phyloP scores from a whole-genome alignment of 2,329 filamentous ascomycete species.

The Cercospora nicotianae region DNA sequence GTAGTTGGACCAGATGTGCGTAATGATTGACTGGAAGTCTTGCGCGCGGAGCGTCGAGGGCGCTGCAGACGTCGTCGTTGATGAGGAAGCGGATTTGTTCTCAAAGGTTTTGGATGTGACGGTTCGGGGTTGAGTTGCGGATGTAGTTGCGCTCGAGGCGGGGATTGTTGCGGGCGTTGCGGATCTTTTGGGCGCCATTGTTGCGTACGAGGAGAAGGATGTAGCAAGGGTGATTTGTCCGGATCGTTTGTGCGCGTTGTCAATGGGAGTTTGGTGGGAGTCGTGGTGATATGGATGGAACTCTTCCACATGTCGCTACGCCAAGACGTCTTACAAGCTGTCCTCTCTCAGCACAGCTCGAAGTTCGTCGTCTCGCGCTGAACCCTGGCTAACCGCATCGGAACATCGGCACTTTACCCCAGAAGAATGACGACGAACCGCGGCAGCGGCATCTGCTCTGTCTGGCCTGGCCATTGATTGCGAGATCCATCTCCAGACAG shows the following conservation, averaged over 20 bases:
- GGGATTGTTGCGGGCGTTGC: conserved; percentile 9
- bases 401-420: conserved; percentile 6
- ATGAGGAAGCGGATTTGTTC: conserved; percentile 29
- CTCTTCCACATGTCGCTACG: conserved; percentile 8
- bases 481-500: conserved; percentile 3
- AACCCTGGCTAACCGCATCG: conserved; percentile 10
- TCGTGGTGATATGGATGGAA: not conserved
- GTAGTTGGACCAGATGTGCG: conserved; percentile 76
- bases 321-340: conserved; percentile 10
- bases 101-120: conserved; percentile 21
- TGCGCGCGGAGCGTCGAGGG: conserved; percentile 22
- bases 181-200: conserved; percentile 9
- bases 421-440: conserved; percentile 8
- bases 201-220: not conserved
- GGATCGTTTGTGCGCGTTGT: not conserved
- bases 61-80: conserved; percentile 22
- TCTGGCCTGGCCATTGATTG: conserved; percentile 6
- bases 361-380: not conserved
- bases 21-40: conserved; percentile 59
- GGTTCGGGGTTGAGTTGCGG: conserved; percentile 23
- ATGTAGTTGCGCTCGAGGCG: conserved; percentile 9
- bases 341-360: not conserved
- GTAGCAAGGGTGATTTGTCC: not conserved
- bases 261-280: not conserved
- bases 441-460: not conserved